Conservation (phyloP, 306 rosid genomes). For the Sindora glabra region DNA sequence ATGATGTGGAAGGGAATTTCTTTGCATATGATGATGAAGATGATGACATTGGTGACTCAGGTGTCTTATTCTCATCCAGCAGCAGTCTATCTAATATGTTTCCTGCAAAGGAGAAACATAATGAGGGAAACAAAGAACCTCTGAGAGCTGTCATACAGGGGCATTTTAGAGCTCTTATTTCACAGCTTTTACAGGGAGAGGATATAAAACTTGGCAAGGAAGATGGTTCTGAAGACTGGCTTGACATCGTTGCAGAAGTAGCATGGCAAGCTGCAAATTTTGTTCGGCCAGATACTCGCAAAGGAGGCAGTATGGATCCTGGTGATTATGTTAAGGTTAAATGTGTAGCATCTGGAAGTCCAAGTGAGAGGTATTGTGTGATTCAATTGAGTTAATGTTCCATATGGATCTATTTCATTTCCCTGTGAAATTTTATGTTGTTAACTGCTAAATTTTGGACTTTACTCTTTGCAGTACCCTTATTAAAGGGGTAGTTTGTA, state of each 20-base stretch:
- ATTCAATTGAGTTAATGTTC: slow-evolving; percentile 1
- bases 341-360: slow-evolving; percentile 77
- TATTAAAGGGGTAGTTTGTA: slow-evolving; percentile 85
- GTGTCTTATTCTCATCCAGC: slow-evolving; percentile 61
- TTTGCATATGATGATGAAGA: slow-evolving; percentile 83
- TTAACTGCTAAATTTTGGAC: slow-evolving; percentile 10
- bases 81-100: slow-evolving; percentile 63
- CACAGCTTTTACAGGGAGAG: slow-evolving; percentile 80
- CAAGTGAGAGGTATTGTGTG: slow-evolving; percentile 64
- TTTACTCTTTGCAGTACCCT: slow-evolving; percentile 54
- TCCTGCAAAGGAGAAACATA: slow-evolving; percentile 65
- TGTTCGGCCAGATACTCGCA: slow-evolving; percentile 91
- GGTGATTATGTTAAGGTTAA: slow-evolving; percentile 88
- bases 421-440: not conserved
- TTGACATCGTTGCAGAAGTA: slow-evolving; percentile 10
- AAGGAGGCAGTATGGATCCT: slow-evolving; percentile 99
- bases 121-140: slow-evolving; percentile 54
- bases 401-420: not conserved
- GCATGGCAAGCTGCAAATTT: slow-evolving; percentile 96
- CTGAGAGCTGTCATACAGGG: slow-evolving; percentile 70
- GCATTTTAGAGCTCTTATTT: slow-evolving; percentile 91
- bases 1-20: slow-evolving; percentile 55
- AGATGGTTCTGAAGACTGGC: slow-evolving; percentile 62
- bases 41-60: slow-evolving; percentile 83
- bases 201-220: slow-evolving; percentile 54